Evolutionary conservation across 78 protist genomes (phyloP).

Genomic region (Pigoraptor vietnamica): DNA sequence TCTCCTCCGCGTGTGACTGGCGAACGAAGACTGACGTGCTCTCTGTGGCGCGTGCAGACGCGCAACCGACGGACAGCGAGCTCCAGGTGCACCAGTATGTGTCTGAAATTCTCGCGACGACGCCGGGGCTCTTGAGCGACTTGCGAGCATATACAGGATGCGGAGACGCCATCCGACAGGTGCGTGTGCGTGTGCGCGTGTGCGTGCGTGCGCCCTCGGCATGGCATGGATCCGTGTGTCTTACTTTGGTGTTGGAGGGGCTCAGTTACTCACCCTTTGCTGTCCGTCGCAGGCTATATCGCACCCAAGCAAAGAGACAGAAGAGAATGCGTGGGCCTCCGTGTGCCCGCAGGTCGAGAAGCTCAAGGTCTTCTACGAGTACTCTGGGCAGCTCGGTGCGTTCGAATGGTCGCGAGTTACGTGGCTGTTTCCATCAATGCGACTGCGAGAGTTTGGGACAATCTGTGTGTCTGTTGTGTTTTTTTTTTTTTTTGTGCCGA

Average conservation of each 20-base stretch:
- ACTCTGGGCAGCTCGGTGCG: constrained; percentile 50
- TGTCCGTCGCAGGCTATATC: constrained; percentile 55
- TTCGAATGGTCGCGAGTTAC: neutral
- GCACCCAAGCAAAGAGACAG: constrained; percentile 57
- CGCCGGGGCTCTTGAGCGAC: neutral
- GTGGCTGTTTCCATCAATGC: neutral
- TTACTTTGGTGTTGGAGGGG: neutral
- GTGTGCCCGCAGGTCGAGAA: constrained; percentile 61
- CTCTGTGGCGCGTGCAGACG: neutral
- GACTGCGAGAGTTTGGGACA: neutral
- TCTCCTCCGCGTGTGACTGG: too few species aligned
- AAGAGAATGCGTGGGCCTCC: constrained; percentile 65
- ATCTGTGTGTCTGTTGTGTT: neutral
- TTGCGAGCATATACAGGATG: neutral
- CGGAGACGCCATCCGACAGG: neutral
- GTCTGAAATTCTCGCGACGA: neutral
- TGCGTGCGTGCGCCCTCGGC: too few species aligned
- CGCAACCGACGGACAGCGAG: neutral
- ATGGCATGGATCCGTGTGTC: too few species aligned
- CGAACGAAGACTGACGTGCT: too few species aligned
- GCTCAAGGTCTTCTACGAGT: constrained; percentile 64
- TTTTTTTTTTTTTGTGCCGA: neutral
- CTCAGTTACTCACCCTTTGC: neutral
- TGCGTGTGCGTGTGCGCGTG: neutral
- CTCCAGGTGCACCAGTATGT: neutral